Conservation (phyloP, 2,329 filamentous ascomycete genomes). For the Pseudocercospora cruenta region DNA sequence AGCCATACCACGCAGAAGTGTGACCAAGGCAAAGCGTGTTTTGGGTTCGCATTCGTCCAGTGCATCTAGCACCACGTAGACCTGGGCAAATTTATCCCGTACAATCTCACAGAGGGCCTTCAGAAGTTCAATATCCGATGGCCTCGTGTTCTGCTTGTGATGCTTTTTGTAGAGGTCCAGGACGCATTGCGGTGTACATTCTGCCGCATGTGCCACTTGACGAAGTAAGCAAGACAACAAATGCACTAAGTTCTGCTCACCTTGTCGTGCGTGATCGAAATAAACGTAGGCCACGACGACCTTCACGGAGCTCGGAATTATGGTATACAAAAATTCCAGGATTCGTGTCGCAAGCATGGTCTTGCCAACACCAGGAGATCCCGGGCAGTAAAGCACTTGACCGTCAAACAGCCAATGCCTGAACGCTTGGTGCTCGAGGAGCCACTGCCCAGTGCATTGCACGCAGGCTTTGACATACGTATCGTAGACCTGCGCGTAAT, state of each 20-base stretch:
- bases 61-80: background rate
- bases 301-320: background rate
- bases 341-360: background rate
- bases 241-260: background rate
- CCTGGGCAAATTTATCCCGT: background rate
- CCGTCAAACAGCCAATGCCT: background rate
- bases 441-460: background rate
- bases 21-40: background rate
- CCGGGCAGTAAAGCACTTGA: background rate
- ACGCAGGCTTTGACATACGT: background rate
- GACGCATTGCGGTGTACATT: background rate
- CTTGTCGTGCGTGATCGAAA: background rate
- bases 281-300: background rate
- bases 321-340: background rate
- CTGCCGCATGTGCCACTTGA: background rate
- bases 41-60: background rate
- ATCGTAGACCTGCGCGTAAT: background rate
- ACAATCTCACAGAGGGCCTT: background rate
- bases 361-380: background rate
- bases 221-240: background rate
- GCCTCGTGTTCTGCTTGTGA: background rate
- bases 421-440: background rate
- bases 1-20: background rate
- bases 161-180: background rate
- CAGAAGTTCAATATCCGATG: background rate